phyloP scores from a whole-genome alignment of 2,329 filamentous ascomycete genomes.

The Pyrenochaeta sp. region DNA sequence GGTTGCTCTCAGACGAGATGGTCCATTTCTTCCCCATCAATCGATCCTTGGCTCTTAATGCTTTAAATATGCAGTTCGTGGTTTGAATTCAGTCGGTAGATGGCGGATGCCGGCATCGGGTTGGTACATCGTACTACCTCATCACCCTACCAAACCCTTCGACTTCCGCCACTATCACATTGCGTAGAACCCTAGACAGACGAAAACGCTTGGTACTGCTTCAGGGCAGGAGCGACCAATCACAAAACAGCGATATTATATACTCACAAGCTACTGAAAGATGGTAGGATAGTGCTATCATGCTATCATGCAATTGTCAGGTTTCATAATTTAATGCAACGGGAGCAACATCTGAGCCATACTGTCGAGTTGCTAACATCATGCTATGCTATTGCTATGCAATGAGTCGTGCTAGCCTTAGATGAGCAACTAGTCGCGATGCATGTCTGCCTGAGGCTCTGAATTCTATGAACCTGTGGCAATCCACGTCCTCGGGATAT shows the following conservation, averaged over 20 bases:
- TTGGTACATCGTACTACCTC: constrained; percentile 4
- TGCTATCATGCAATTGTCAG: neutral
- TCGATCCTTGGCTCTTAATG: neutral
- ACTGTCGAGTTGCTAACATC: neutral
- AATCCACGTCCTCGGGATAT: too few species aligned
- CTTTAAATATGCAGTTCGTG: neutral
- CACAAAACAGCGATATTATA: neutral
- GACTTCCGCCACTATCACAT: constrained; percentile 1
- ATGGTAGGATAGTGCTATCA: neutral
- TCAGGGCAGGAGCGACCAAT: neutral
- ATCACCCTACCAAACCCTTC: constrained; percentile 6
- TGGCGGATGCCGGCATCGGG: constrained; percentile 1
- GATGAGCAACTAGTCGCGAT: neutral
- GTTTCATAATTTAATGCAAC: neutral
- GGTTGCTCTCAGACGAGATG: neutral
- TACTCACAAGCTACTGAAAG: neutral
- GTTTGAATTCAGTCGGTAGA: constrained; percentile 8
- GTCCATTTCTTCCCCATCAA: neutral
- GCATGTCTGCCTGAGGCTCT: too few species aligned
- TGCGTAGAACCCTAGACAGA: neutral
- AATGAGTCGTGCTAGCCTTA: neutral
- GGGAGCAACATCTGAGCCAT: neutral
- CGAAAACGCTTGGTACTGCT: neutral
- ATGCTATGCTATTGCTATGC: neutral
- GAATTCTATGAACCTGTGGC: too few species aligned